These are phyloP conservation scores for Cyclotella atomus DNA, from an alignment of 108 stramenopile genomes.

Conservation along the genomic window DNA sequence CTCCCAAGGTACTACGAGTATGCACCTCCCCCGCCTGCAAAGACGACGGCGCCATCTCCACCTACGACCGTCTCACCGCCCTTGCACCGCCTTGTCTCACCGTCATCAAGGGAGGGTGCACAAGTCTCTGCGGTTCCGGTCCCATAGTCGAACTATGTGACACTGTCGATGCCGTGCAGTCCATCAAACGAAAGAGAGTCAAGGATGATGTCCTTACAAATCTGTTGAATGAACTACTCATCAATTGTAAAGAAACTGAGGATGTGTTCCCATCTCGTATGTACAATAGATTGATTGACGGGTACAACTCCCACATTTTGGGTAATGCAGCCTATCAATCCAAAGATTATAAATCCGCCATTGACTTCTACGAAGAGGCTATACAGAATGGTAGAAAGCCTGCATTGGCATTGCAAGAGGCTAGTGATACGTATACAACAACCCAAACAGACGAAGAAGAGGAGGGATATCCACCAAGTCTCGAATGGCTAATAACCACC, in stretches of 20 bases:
- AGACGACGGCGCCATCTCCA: slow-evolving; percentile 37
- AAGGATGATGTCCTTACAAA: slow-evolving; percentile 24
- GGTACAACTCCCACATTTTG: slow-evolving; percentile 35
- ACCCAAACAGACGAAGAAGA: background rate
- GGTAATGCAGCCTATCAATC: slow-evolving; percentile 20
- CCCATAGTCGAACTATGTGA: slow-evolving; percentile 48
- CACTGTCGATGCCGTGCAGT: slow-evolving; percentile 14
- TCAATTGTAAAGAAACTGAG: background rate
- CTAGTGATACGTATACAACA: slow-evolving; percentile 9
- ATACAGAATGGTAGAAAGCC: slow-evolving; percentile 46
- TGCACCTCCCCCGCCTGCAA: slow-evolving; percentile 39
- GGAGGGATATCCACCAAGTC: slow-evolving; percentile 21
- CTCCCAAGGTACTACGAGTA: slow-evolving; percentile 23
- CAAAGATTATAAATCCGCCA: slow-evolving; percentile 34
- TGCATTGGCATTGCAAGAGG: slow-evolving; percentile 46
- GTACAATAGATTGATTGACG: slow-evolving; percentile 24
- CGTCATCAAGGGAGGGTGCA: slow-evolving; percentile 49
- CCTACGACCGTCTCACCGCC: slow-evolving; percentile 39
- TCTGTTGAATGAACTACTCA: slow-evolving; percentile 36
- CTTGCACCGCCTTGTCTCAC: slow-evolving; percentile 42
- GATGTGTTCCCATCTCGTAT: slow-evolving; percentile 15
- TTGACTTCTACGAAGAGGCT: slow-evolving; percentile 43
- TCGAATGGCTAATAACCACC: slow-evolving; percentile 40
- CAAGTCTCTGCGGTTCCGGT: slow-evolving; percentile 56
- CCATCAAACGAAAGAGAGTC: slow-evolving; percentile 35